Evolutionary conservation across 75 land plant species (phyloP).

Genomic region (Cupressus sempervirens): DNA sequence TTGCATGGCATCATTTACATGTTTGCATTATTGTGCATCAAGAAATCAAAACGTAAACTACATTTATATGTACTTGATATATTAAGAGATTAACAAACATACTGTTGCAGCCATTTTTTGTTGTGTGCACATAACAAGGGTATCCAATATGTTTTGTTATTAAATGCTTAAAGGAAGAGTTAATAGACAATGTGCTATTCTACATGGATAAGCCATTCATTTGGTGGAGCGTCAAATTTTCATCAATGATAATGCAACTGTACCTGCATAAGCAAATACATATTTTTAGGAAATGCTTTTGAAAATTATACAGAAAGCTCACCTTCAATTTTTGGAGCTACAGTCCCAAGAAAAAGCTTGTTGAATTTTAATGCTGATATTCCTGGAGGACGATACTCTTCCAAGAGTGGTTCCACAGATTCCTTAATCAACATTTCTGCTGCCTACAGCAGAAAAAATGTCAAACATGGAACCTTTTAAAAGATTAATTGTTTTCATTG

Average conservation of each 20-base stretch:
- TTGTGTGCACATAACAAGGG: neutral
- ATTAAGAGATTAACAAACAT: neutral
- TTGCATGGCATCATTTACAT: neutral
- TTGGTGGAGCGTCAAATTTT: neutral
- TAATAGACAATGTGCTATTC: neutral
- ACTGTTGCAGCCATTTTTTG: neutral
- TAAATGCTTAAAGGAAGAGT: neutral
- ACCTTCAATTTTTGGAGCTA: constrained; percentile 98
- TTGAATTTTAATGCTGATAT: constrained; percentile 78
- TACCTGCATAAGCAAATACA: neutral
- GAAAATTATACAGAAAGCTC: neutral
- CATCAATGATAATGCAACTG: neutral
- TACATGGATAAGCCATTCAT: neutral
- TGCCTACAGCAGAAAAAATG: constrained; percentile 39
- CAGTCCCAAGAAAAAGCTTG: constrained; percentile 84
- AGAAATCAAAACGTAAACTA: neutral
- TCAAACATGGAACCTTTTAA: neutral
- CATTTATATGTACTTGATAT: neutral
- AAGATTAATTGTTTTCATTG: neutral
- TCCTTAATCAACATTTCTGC: constrained; percentile 56
- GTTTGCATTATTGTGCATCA: neutral
- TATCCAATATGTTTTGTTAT: neutral
- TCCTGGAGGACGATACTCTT: constrained; percentile 85
- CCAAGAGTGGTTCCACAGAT: constrained; percentile 81
- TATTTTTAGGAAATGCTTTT: neutral